A percentile compares a stretch with the other conserved stretches of the same genome.
Conservation (phyloP, 164 flowering plant genomes). For the Stephania yunnanensis region DNA sequence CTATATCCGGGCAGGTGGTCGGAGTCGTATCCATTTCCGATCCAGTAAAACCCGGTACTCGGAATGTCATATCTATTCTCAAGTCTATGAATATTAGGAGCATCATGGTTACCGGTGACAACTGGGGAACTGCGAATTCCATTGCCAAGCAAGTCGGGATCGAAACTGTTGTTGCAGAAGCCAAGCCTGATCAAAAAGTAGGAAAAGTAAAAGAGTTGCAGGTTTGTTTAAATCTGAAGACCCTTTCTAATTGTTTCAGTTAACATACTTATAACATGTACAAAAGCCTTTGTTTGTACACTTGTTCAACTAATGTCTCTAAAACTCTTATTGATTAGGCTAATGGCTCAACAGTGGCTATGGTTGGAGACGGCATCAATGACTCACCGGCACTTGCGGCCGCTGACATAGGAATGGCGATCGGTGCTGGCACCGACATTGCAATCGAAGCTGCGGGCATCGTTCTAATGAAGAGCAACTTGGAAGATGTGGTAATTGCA, state of each 20-base stretch:
- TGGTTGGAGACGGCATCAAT: constrained; percentile 86
- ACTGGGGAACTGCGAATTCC: constrained; percentile 82
- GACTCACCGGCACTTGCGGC: constrained; percentile 84
- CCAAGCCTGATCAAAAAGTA: constrained; percentile 79
- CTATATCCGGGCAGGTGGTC: constrained; percentile 45
- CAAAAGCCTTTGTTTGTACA: not conserved
- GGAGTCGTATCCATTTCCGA: constrained; percentile 79
- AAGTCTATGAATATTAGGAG: constrained; percentile 66
- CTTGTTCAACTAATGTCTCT: not conserved
- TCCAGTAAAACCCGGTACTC: constrained; percentile 75
- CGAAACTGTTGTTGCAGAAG: constrained; percentile 69
- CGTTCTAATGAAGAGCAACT: constrained; percentile 74
- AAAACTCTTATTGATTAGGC: constrained; percentile 26
- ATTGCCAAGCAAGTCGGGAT: constrained; percentile 77
- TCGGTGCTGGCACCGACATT: constrained; percentile 80
- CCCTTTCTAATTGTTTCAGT: not conserved
- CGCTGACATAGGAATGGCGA: constrained; percentile 79
- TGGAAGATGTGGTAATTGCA: constrained; percentile 76
- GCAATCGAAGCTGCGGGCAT: constrained; percentile 84
- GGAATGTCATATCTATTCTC: constrained; percentile 65
- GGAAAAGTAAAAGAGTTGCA: constrained; percentile 68
- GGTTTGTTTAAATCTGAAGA: constrained; percentile 28
- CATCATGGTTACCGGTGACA: constrained; percentile 90
- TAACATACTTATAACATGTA: not conserved
- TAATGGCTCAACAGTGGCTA: constrained; percentile 53